phyloP scores from a whole-genome alignment of 163 green algal genomes.

The Chloromonas sp. region DNA sequence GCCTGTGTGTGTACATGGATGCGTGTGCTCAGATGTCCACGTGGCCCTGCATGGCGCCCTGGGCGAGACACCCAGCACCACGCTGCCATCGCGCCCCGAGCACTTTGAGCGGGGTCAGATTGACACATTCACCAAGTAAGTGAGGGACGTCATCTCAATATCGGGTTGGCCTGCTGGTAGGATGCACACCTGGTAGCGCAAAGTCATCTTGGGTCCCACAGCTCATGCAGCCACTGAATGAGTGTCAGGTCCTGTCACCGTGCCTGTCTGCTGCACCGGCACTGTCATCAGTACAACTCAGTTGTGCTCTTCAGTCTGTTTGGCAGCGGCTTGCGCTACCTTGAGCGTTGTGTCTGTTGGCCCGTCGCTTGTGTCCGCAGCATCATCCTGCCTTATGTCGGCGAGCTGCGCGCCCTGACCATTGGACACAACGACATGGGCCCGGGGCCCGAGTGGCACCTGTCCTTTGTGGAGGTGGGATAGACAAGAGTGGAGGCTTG shows the following conservation, averaged over 20 bases:
- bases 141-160: background rate
- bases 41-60: constrained; percentile 39
- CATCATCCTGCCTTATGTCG: constrained; percentile 44
- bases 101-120: constrained; percentile 57
- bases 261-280: too few species aligned
- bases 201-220: background rate
- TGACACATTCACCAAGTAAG: constrained; percentile 49
- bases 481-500: background rate
- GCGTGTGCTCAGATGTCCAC: constrained; percentile 38
- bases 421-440: constrained; percentile 47
- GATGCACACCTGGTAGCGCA: too few species aligned
- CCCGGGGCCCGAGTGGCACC: constrained; percentile 34
- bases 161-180: background rate
- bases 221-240: background rate
- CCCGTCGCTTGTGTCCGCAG: background rate
- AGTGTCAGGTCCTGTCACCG: too few species aligned
- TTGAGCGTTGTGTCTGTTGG: background rate
- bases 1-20: constrained; percentile 10
- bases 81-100: constrained; percentile 33
- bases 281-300: too few species aligned
- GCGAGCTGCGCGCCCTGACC: constrained; percentile 37
- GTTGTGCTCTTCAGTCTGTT: too few species aligned
- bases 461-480: constrained; percentile 42
- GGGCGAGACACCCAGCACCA: constrained; percentile 25
- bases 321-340: too few species aligned